phyloP scores from a whole-genome alignment of 2,329 filamentous ascomycete genomes.

The Phialophora tarda region DNA sequence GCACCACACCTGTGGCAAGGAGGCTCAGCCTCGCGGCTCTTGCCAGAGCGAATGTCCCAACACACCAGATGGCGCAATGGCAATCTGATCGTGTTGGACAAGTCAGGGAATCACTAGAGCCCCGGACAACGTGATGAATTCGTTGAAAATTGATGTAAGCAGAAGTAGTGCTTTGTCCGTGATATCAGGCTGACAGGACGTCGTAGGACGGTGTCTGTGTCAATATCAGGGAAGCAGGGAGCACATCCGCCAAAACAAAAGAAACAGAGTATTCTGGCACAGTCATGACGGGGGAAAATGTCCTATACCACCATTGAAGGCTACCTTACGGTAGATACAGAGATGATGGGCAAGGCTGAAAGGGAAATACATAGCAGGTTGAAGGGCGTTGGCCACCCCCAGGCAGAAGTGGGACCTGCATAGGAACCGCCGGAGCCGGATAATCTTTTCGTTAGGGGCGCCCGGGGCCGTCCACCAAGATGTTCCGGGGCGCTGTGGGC shows the following conservation, averaged over 20 bases:
- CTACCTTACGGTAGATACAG: not conserved
- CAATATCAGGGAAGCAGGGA: not conserved
- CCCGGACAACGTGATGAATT: not conserved
- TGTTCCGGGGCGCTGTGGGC: not conserved
- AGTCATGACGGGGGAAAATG: not conserved
- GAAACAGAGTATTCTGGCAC: not conserved
- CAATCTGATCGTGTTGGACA: not conserved
- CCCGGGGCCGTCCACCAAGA: not conserved
- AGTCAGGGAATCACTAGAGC: not conserved
- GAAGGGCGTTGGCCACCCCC: not conserved
- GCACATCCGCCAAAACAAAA: not conserved
- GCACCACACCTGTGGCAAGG: not conserved
- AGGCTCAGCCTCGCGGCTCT: not conserved
- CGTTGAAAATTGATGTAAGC: not conserved
- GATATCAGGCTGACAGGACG: not conserved
- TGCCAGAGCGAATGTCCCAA: not conserved
- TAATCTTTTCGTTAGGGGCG: constrained; percentile 5
- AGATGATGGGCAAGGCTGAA: constrained; percentile 16
- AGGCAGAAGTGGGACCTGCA: constrained; percentile 12
- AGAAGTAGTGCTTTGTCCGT: not conserved
- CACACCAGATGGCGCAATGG: not conserved
- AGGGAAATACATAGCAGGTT: not conserved
- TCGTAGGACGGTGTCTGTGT: not conserved
- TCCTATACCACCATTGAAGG: not conserved
- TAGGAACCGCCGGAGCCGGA: constrained; percentile 4